Evolutionary conservation across 2,329 filamentous ascomycete genomes (phyloP), one percentile per base, ranked within the genome.

Genomic region (Fusarium newnesense): DNA sequence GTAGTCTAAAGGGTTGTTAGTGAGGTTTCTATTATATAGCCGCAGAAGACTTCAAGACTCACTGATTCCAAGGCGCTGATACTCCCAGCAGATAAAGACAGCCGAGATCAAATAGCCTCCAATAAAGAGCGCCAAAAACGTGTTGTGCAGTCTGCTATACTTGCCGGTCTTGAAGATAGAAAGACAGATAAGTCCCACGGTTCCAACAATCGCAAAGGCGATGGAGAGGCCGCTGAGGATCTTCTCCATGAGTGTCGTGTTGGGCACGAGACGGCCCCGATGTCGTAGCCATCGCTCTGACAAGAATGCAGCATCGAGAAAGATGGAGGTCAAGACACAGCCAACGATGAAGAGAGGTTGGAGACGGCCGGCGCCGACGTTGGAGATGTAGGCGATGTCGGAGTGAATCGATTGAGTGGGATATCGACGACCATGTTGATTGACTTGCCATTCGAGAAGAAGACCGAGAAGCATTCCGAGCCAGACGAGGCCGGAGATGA

Each of bases 51-150:
- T 60, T 24, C 18, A 18, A 8, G 43, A 84, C 87, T 60, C 81
- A 89, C 89, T 92, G 60, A 92, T 90, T 32, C 95, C 94, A 3
- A 98, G 87, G 5, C 94, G 91, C 78, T 96, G 92, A 81, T 97
- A 98, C 81, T 98, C 95, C 84, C 90, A 91, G 85, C 95, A 98
- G 74, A 96, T 93, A 82, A 95, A 96, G 75, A 98, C 88, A 63
- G 96, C 95, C 9, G 92, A 94, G 61, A 97, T 80, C 60, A 98
- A 85, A 81, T 97, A 98, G 39, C 94, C 96, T 19, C 82, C 90
- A 80, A 98, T 94, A 81, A 99, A 99, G 58, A 98, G 82, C 2
- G 89, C 83, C 40, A 99, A 84, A 83, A 97, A 97, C 5, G 90
- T 85, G 77, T 94, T 87, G 80, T 99, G 96, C 65, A 93, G 80